Percentiles rank a stretch among this genome's conserved stretches.
phyloP scores from a whole-genome alignment of 2,329 filamentous ascomycete genomes.

The Xylaria sp. region DNA sequence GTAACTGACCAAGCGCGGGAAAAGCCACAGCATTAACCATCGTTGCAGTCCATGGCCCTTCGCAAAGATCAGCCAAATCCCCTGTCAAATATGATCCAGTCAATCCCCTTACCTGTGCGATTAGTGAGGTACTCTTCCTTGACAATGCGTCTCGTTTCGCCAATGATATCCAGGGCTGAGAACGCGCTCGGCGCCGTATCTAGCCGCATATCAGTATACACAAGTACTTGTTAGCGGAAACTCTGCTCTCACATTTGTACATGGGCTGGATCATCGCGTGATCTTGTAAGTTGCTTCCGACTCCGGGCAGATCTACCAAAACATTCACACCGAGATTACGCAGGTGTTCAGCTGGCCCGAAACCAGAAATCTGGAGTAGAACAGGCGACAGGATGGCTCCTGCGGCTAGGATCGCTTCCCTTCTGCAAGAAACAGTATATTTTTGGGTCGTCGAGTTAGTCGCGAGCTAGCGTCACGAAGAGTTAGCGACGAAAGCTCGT shows the following conservation, averaged over 20 bases:
- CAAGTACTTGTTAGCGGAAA: background rate
- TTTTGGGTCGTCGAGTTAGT: slow-evolving; percentile 38
- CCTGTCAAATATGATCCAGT: background rate
- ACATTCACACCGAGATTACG: slow-evolving; percentile 46
- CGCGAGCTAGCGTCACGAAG: slow-evolving; percentile 45
- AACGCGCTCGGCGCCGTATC: slow-evolving; percentile 44
- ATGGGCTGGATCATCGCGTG: slow-evolving; percentile 48
- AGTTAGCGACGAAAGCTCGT: slow-evolving; percentile 4
- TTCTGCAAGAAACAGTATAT: slow-evolving; percentile 45
- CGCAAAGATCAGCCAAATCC: slow-evolving; percentile 24
- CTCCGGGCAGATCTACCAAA: slow-evolving; percentile 49
- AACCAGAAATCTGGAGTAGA: slow-evolving; percentile 51
- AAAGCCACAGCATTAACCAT: slow-evolving; percentile 49
- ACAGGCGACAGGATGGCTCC: slow-evolving; percentile 50
- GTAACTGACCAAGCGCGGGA: slow-evolving; percentile 42
- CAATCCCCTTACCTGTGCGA: slow-evolving; percentile 40
- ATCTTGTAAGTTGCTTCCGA: slow-evolving; percentile 51
- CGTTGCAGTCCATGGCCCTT: slow-evolving; percentile 47
- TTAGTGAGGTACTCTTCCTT: slow-evolving; percentile 43
- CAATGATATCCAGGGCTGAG: slow-evolving; percentile 44
- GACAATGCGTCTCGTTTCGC: slow-evolving; percentile 39
- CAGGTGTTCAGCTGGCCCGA: slow-evolving; percentile 49
- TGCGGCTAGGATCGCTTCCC: slow-evolving; percentile 49
- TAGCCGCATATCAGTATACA: slow-evolving; percentile 23
- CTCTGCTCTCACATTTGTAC: slow-evolving; percentile 41